A percentile compares a stretch with the other conserved stretches of the same genome.
Evolutionary conservation across 345 rosid genomes (phyloP).

Genomic region (Eutrema yunnanense): DNA sequence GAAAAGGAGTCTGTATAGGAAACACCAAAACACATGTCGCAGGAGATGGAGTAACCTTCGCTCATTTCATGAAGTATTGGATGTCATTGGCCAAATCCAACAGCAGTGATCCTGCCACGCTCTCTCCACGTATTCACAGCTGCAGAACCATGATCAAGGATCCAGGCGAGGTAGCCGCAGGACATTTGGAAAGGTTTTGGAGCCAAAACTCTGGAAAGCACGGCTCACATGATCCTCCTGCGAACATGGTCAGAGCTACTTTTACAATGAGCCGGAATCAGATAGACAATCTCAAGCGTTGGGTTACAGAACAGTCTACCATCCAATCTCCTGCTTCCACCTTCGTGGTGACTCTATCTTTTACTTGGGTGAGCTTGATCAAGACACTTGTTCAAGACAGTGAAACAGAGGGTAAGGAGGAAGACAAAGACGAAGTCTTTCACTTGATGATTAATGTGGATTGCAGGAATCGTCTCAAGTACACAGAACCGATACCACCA

Average conservation of each 20-base stretch:
- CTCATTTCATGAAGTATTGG: conserved; percentile 36
- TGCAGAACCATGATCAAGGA: conserved; percentile 33
- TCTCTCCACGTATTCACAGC: neutral
- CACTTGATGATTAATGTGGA: neutral
- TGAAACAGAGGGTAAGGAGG: neutral
- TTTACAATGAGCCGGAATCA: conserved; percentile 19
- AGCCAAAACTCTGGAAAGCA: neutral
- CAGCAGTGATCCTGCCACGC: neutral
- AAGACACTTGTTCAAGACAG: conserved; percentile 9
- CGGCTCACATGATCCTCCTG: neutral
- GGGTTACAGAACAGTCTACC: conserved; percentile 12
- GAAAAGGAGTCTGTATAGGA: conserved; percentile 36
- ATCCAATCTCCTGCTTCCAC: conserved; percentile 11
- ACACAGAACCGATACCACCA: conserved; percentile 18
- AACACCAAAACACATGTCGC: conserved; percentile 13
- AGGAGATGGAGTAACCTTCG: conserved; percentile 30
- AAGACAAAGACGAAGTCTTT: neutral
- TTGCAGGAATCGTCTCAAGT: conserved; percentile 28
- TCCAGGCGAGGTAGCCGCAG: conserved; percentile 21
- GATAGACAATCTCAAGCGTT: conserved; percentile 24
- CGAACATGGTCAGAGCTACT: conserved; percentile 31
- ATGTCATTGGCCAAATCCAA: conserved; percentile 25
- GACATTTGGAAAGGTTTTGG: conserved; percentile 22
- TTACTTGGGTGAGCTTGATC: conserved; percentile 32
- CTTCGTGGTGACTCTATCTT: conserved; percentile 32